phyloP scores from a whole-genome alignment of 139 green algal species.

The Zygnema cylindricum region DNA sequence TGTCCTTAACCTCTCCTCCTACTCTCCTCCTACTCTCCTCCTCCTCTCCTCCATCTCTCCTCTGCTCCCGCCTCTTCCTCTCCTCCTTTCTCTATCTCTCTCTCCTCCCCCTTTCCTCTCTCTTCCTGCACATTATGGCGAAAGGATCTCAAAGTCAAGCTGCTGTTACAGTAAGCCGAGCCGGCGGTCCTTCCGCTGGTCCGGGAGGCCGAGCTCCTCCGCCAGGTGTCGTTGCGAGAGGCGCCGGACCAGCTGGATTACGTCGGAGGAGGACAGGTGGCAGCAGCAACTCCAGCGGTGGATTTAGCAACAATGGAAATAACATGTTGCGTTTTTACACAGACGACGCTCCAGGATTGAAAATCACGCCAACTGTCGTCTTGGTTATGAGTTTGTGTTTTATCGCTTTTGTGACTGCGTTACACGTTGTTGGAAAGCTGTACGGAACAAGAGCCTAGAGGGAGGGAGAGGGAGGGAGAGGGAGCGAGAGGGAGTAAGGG shows the following conservation, averaged over 20 bases:
- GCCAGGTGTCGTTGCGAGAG: conserved; percentile 21
- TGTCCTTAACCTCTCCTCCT: no score
- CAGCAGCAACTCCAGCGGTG: neutral
- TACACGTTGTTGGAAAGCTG: conserved; percentile 63
- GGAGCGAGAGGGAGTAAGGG: no score
- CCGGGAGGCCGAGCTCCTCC: conserved; percentile 11
- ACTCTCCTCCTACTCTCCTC: no score
- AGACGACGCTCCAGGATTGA: conserved; percentile 62
- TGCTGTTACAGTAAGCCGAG: conserved; percentile 16
- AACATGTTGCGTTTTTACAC: conserved; percentile 67
- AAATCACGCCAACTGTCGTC: conserved; percentile 63
- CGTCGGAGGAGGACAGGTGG: conserved; percentile 31
- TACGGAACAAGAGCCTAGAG: no score
- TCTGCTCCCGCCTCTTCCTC: no score
- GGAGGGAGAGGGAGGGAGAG: no score
- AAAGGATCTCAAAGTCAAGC: conserved; percentile 50
- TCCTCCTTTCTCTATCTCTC: no score
- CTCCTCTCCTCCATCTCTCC: no score
- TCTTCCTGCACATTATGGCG: conserved; percentile 17
- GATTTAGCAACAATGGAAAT: conserved; percentile 22
- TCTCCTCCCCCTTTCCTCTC: no score
- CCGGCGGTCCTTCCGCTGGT: neutral
- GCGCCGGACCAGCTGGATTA: conserved; percentile 18
- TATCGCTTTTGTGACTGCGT: conserved; percentile 63
- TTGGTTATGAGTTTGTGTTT: conserved; percentile 66